Evolutionary conservation across 2,329 filamentous ascomycete species (phyloP).

Genomic region (Plenodomus biglobosus): DNA sequence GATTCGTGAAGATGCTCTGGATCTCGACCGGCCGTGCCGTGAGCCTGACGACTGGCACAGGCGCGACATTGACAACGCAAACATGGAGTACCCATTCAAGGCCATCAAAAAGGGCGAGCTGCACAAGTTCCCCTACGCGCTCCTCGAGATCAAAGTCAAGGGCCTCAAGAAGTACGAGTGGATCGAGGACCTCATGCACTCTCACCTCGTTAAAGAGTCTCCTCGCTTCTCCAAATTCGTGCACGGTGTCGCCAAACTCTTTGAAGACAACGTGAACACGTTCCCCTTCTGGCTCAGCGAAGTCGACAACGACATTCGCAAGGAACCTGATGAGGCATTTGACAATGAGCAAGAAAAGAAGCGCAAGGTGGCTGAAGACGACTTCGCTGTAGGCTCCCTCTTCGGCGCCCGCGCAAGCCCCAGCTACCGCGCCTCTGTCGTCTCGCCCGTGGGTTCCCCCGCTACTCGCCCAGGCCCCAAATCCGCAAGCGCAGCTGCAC

Average conservation of each 20-base stretch:
- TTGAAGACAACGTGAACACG: conserved; percentile 92
- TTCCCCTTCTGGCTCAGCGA: conserved; percentile 96
- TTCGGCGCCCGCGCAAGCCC: conserved; percentile 57
- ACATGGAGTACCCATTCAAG: conserved; percentile 84
- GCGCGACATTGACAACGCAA: conserved; percentile 78
- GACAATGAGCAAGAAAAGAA: conserved; percentile 86
- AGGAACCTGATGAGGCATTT: conserved; percentile 86
- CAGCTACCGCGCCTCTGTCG: conserved; percentile 57
- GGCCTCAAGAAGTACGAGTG: conserved; percentile 73
- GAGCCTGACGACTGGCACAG: conserved; percentile 90
- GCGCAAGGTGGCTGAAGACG: conserved; percentile 79
- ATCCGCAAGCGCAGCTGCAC: conserved; percentile 20
- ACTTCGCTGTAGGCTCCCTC: conserved; percentile 85
- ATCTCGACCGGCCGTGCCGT: conserved; percentile 81
- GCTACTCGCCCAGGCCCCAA: conserved; percentile 27
- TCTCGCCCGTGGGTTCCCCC: conserved; percentile 69
- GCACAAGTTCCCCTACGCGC: conserved; percentile 82
- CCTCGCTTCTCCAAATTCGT: conserved; percentile 96
- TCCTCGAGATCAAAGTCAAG: conserved; percentile 88
- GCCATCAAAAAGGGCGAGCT: conserved; percentile 89
- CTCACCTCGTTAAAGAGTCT: conserved; percentile 85
- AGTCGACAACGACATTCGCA: conserved; percentile 89
- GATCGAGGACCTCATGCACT: conserved; percentile 89
- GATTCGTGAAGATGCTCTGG: conserved; percentile 74
- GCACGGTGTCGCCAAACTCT: conserved; percentile 86